These are phyloP conservation scores for Xylariaceae sp. DNA, from an alignment of 2,329 filamentous ascomycete species.

Conservation along the genomic window DNA sequence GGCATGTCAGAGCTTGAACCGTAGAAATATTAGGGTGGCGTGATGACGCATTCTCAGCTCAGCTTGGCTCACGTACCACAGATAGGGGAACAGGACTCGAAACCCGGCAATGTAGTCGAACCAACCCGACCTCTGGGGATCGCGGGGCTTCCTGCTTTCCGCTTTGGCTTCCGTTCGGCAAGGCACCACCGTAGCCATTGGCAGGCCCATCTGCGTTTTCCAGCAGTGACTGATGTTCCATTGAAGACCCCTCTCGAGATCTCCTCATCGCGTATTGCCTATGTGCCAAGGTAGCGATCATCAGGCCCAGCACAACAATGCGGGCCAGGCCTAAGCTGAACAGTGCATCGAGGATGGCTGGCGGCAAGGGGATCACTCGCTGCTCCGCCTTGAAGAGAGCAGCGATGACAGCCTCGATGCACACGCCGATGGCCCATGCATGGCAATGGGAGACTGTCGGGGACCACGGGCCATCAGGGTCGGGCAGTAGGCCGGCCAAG, in stretches of 20 bases:
- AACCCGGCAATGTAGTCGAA: constrained; percentile 40
- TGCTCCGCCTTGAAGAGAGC: constrained; percentile 26
- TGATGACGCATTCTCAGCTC: constrained; percentile 7
- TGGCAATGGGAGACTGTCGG: constrained; percentile 28
- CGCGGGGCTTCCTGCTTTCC: constrained; percentile 6
- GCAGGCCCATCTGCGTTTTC: constrained; percentile 29
- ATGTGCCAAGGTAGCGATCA: constrained; percentile 24
- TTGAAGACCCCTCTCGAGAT: constrained; percentile 22
- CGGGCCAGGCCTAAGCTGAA: constrained; percentile 26
- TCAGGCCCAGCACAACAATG: constrained; percentile 25
- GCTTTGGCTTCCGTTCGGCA: constrained; percentile 5
- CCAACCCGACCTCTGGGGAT: constrained; percentile 27
- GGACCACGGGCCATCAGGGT: constrained; percentile 37
- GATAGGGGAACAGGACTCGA: constrained; percentile 35
- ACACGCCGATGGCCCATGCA: constrained; percentile 28
- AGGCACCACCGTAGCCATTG: constrained; percentile 20
- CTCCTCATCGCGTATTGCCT: constrained; percentile 26
- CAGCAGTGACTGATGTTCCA: constrained; percentile 32
- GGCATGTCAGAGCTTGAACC: constrained; percentile 1
- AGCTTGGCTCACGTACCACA: constrained; percentile 27
- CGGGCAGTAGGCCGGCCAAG: constrained; percentile 32
- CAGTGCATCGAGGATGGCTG: constrained; percentile 22
- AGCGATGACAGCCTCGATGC: constrained; percentile 30
- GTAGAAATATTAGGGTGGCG: too few species aligned
- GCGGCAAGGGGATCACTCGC: constrained; percentile 21